phyloP scores from a whole-genome alignment of 805 yeast genomes.

The Wickerhamiella cacticola region DNA sequence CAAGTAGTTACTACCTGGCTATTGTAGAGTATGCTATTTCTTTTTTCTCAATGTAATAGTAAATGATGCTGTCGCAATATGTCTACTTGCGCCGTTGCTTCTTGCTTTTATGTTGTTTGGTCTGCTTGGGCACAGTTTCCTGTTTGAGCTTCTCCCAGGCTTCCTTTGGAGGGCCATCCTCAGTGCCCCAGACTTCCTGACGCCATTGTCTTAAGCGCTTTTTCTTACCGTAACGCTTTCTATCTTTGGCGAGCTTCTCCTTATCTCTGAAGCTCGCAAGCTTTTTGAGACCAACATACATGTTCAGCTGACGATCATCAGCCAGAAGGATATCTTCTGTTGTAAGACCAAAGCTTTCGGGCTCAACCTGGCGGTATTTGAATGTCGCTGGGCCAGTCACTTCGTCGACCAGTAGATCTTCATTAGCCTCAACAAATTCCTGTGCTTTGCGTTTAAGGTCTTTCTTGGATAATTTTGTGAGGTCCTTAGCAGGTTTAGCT shows the following conservation, averaged over 20 bases:
- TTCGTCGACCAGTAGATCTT: slow-evolving; percentile 53
- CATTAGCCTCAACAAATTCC: slow-evolving; percentile 63
- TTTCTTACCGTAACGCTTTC: slow-evolving; percentile 70
- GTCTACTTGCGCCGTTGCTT: not conserved
- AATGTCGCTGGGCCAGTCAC: slow-evolving; percentile 40
- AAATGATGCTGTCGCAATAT: too few species aligned
- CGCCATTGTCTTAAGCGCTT: slow-evolving; percentile 84
- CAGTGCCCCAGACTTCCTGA: slow-evolving; percentile 58
- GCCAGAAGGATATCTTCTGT: slow-evolving; percentile 83
- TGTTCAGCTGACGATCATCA: slow-evolving; percentile 74
- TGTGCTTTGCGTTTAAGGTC: slow-evolving; percentile 57
- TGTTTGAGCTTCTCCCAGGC: slow-evolving; percentile 22
- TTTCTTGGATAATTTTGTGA: slow-evolving; percentile 50
- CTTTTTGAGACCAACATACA: slow-evolving; percentile 76
- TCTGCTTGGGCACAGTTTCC: slow-evolving; percentile 4
- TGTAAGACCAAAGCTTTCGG: slow-evolving; percentile 79
- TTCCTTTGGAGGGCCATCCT: slow-evolving; percentile 32
- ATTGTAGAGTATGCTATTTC: too few species aligned
- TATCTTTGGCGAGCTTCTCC: slow-evolving; percentile 62
- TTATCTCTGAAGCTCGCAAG: slow-evolving; percentile 83
- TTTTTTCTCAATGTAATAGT: too few species aligned
- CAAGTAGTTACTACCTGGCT: too few species aligned
- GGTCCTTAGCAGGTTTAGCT: slow-evolving; percentile 28
- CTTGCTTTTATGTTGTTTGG: slow-evolving; percentile 2
- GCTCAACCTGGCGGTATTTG: slow-evolving; percentile 87